phyloP scores from a whole-genome alignment of 352 stramenopile species.

The Globisporangium paroecandrum region DNA sequence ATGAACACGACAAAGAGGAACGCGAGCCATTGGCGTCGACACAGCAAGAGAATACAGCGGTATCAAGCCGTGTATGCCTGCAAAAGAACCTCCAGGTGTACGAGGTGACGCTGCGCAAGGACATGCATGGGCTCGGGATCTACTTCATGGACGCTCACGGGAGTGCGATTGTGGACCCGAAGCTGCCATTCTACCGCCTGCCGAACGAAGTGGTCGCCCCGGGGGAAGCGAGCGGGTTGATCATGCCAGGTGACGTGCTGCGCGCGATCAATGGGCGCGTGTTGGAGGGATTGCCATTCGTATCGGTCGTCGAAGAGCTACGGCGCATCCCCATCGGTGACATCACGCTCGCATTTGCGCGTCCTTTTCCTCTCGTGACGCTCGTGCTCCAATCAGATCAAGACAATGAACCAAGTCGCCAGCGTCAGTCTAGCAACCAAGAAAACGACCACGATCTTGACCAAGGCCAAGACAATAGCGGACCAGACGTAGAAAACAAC shows the following conservation, averaged over 20 bases:
- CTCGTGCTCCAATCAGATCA: not conserved
- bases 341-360: slow-evolving; percentile 48
- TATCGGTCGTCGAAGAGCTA: slow-evolving; percentile 59
- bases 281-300: slow-evolving; percentile 33
- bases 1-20: not conserved
- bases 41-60: no score
- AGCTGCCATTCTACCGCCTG: slow-evolving; percentile 65
- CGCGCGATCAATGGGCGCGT: slow-evolving; percentile 39
- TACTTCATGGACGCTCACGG: slow-evolving; percentile 52
- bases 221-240: slow-evolving; percentile 53
- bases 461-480: slow-evolving; percentile 5
- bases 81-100: slow-evolving; percentile 19
- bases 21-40: no score
- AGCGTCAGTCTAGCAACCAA: not conserved
- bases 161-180: slow-evolving; percentile 49
- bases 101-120: slow-evolving; percentile 52
- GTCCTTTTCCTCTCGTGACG: slow-evolving; percentile 1
- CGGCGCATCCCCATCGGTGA: slow-evolving; percentile 34
- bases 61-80: not conserved
- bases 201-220: slow-evolving; percentile 45
- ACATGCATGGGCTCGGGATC: slow-evolving; percentile 63
- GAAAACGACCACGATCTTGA: slow-evolving; percentile 6
- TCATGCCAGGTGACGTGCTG: slow-evolving; percentile 47
- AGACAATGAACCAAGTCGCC: not conserved
- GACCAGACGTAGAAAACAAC: slow-evolving; percentile 10